Percentiles rank a stretch among this genome's conserved stretches.
Evolutionary conservation across 1,284 basidiomycete species (phyloP).

Genomic region (Sanghuangporus baumii): DNA sequence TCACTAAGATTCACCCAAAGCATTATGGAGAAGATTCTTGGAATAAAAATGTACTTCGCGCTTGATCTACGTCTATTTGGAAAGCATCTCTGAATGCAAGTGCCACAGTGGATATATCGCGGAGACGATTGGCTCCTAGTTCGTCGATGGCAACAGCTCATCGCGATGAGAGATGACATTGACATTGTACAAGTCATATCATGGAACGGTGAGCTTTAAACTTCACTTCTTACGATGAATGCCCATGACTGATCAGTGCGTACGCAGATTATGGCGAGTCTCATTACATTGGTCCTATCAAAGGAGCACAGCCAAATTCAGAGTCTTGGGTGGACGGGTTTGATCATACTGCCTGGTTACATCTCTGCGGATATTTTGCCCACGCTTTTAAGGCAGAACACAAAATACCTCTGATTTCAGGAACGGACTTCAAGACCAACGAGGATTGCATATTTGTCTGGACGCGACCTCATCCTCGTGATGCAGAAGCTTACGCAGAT

Average conservation of each 20-base stretch:
- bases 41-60: constrained; percentile 65
- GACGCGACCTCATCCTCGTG: constrained; percentile 64
- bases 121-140: constrained; percentile 62
- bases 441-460: constrained; percentile 68
- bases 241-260: neutral
- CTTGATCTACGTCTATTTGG: neutral
- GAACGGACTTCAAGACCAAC: constrained; percentile 31
- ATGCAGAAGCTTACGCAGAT: constrained; percentile 44
- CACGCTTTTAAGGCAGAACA: constrained; percentile 69
- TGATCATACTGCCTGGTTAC: constrained; percentile 59
- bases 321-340: constrained; percentile 63
- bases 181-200: constrained; percentile 56
- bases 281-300: constrained; percentile 64
- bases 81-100: neutral
- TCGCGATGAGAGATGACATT: constrained; percentile 52
- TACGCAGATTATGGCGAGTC: constrained; percentile 45
- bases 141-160: constrained; percentile 69
- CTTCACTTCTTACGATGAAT: neutral
- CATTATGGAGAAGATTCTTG: constrained; percentile 38
- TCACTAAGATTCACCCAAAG: neutral
- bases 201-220: constrained; percentile 43
- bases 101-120: constrained; percentile 50
- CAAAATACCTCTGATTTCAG: constrained; percentile 4
- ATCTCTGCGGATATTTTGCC: constrained; percentile 66
- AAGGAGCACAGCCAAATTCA: constrained; percentile 58